Evolutionary conservation across 2,329 filamentous ascomycete species (phyloP).

Genomic region (Neodidymelliopsis sp.): DNA sequence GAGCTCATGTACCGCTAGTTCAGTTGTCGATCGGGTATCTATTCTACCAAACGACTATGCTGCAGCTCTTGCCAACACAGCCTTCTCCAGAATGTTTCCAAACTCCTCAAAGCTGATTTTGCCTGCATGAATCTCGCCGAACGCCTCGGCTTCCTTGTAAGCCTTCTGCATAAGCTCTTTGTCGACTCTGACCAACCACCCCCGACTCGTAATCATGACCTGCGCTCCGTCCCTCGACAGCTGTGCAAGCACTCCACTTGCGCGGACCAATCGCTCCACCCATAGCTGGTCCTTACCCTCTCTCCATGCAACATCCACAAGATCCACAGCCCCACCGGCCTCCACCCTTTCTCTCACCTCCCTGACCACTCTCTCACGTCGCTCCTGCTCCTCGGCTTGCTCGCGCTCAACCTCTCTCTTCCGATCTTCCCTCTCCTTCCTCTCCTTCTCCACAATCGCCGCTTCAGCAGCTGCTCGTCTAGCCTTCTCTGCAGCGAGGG

Average conservation of each 20-base stretch:
- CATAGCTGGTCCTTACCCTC: slow-evolving; percentile 54
- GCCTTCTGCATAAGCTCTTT: slow-evolving; percentile 49
- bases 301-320: slow-evolving; percentile 51
- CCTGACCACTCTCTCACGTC: slow-evolving; percentile 40
- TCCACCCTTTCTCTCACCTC: slow-evolving; percentile 37
- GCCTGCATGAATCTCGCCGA: slow-evolving; percentile 36
- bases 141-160: slow-evolving; percentile 47
- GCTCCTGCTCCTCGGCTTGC: slow-evolving; percentile 43
- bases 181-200: slow-evolving; percentile 54
- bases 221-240: slow-evolving; percentile 34
- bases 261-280: slow-evolving; percentile 54
- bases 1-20: too few relatives aligned
- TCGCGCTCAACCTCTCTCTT: slow-evolving; percentile 50
- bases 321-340: slow-evolving; percentile 36
- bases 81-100: slow-evolving; percentile 48
- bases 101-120: slow-evolving; percentile 49
- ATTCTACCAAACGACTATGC: not conserved
- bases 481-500: slow-evolving; percentile 50
- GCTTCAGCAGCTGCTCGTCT: slow-evolving; percentile 53
- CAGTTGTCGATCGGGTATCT: slow-evolving; percentile 3
- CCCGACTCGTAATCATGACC: slow-evolving; percentile 53
- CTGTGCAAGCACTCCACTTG: slow-evolving; percentile 49
- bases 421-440: slow-evolving; percentile 49
- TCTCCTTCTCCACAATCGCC: slow-evolving; percentile 51
- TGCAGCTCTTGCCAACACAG: slow-evolving; percentile 35